Evolutionary conservation across 495 filamentous ascomycete genomes (phyloP).

Genomic region (Tuber microsphaerosporum): DNA sequence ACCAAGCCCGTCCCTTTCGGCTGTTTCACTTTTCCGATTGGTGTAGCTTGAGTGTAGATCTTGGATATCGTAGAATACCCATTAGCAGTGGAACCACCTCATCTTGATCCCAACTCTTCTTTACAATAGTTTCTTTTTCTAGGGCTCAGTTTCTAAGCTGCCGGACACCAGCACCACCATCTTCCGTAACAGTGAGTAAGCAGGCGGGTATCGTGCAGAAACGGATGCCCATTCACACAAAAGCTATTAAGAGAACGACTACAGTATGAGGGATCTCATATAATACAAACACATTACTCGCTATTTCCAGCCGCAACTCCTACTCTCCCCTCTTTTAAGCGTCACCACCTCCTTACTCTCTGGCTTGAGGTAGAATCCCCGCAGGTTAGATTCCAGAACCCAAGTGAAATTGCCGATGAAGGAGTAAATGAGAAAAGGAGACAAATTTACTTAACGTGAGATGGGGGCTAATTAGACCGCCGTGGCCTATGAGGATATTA

Average conservation of each 20-base stretch:
- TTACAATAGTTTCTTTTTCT: neutral
- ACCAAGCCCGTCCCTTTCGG: neutral
- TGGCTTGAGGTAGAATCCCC: neutral
- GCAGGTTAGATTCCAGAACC: neutral
- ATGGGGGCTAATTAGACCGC: neutral
- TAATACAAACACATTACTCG: neutral
- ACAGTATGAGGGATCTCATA: neutral
- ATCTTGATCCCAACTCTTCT: neutral
- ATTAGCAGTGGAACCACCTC: neutral
- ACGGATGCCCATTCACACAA: neutral
- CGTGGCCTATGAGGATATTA: neutral
- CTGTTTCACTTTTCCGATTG: neutral
- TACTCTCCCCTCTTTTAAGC: neutral
- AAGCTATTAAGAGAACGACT: neutral
- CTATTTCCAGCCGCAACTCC: neutral
- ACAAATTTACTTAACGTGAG: neutral
- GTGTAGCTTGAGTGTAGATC: neutral
- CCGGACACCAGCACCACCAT: too few relatives aligned
- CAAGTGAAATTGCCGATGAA: neutral
- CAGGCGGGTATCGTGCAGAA: neutral
- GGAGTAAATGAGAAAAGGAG: neutral
- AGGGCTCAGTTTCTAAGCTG: too few relatives aligned
- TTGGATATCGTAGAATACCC: neutral
- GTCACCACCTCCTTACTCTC: neutral
- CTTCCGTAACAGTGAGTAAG: neutral